Evolutionary conservation across 805 yeast genomes (phyloP).

Genomic region (Saccharomycopsis fibuligera): DNA sequence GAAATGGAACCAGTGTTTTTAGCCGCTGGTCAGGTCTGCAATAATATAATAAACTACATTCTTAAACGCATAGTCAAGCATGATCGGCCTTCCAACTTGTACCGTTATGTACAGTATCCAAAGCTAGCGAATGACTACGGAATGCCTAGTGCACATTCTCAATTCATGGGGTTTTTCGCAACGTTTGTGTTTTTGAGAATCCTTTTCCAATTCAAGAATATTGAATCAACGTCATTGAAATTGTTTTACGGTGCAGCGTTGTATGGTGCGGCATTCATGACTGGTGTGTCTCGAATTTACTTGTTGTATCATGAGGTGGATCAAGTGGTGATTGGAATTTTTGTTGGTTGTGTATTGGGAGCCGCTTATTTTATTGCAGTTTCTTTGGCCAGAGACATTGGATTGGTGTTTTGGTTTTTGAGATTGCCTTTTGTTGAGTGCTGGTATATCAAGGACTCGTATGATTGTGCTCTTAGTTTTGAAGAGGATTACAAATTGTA

Average conservation of each 20-base stretch:
- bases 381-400: slow-evolving; percentile 54
- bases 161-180: slow-evolving; percentile 86
- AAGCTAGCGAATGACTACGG: slow-evolving; percentile 65
- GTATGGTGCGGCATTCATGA: slow-evolving; percentile 31
- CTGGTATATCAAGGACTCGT: slow-evolving; percentile 56
- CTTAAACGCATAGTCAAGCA: slow-evolving; percentile 59
- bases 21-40: slow-evolving; percentile 78
- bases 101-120: slow-evolving; percentile 29
- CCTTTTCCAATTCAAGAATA: slow-evolving; percentile 36
- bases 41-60: slow-evolving; percentile 66
- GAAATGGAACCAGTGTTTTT: slow-evolving; percentile 81
- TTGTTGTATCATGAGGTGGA: slow-evolving; percentile 65
- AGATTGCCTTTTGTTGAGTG: slow-evolving; percentile 46
- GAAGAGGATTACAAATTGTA: slow-evolving; percentile 17
- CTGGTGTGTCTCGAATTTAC: slow-evolving; percentile 68
- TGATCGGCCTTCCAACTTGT: slow-evolving; percentile 58
- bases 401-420: slow-evolving; percentile 61
- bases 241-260: slow-evolving; percentile 24
- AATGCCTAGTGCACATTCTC: slow-evolving; percentile 97
- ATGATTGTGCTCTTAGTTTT: slow-evolving; percentile 25
- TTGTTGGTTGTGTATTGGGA: slow-evolving; percentile 58
- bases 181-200: slow-evolving; percentile 45
- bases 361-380: slow-evolving; percentile 47
- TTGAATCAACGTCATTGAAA: background rate
- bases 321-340: slow-evolving; percentile 71